Percentiles rank a stretch among this genome's conserved stretches.
phyloP scores from a whole-genome alignment of 2,329 filamentous ascomycete species.

The Aspergillus terreus region DNA sequence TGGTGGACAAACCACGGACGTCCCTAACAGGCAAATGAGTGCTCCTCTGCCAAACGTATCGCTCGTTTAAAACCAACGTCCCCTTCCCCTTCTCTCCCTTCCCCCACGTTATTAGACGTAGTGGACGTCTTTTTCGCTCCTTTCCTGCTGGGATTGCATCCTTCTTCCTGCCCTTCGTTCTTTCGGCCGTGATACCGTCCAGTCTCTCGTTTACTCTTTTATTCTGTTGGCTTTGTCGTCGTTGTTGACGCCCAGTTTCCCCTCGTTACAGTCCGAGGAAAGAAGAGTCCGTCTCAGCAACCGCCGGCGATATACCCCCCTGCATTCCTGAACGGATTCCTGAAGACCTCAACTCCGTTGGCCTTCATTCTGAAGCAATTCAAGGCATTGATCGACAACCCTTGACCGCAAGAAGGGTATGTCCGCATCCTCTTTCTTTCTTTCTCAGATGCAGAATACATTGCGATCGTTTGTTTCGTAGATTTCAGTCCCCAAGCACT shows the following conservation, averaged over 20 bases:
- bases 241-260: not conserved
- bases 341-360: not conserved
- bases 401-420: constrained; percentile 2
- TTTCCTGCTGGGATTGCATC: constrained; percentile 8
- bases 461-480: not conserved
- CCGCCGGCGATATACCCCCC: not conserved
- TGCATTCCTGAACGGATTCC: constrained; percentile 4
- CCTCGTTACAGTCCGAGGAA: too few relatives aligned
- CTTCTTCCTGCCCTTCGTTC: not conserved
- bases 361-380: constrained; percentile 1
- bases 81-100: constrained; percentile 4
- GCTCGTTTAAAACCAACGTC: constrained; percentile 5
- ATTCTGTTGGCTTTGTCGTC: not conserved
- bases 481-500: not conserved
- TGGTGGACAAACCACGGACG: constrained; percentile 3
- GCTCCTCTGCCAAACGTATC: constrained; percentile 4
- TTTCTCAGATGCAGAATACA: not conserved
- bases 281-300: not conserved
- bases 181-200: not conserved
- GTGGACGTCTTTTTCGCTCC: constrained; percentile 12
- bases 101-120: constrained; percentile 7
- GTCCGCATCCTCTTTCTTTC: not conserved
- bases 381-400: constrained; percentile 3
- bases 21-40: constrained; percentile 1
- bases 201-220: constrained; percentile 8